Percentiles rank a stretch among this genome's conserved stretches.
Conservation (phyloP, 2,329 filamentous ascomycete species). For the Mycosphaerella sp. region DNA sequence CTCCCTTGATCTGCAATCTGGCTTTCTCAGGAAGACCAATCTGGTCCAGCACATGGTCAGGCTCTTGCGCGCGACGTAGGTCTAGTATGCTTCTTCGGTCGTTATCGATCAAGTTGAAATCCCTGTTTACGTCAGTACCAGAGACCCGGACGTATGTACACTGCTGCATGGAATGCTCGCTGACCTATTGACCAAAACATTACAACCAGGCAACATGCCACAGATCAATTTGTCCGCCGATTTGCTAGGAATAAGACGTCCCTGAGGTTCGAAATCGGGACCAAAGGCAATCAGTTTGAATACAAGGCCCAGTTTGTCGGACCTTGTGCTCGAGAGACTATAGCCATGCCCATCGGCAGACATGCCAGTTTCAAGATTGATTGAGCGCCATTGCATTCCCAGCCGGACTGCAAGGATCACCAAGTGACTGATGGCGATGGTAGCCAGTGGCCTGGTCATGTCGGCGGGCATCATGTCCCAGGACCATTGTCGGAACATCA, state of each 20-base stretch:
- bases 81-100: neutral
- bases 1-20: neutral
- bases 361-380: conserved; percentile 1
- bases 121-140: neutral
- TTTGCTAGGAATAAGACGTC: conserved; percentile 1
- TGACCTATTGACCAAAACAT: neutral
- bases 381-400: conserved; percentile 1
- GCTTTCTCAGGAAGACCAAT: conserved; percentile 94
- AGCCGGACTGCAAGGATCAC: neutral
- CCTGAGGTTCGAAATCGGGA: neutral
- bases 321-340: neutral
- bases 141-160: too few species aligned
- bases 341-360: conserved; percentile 3
- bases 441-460: conserved; percentile 3
- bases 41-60: conserved; percentile 95
- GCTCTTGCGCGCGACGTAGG: conserved; percentile 60
- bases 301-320: conserved; percentile 1
- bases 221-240: conserved; percentile 1
- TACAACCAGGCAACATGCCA: neutral
- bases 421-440: neutral
- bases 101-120: neutral
- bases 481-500: neutral
- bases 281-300: neutral
- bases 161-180: too few species aligned
- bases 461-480: conserved; percentile 6